Evolutionary conservation across 2,329 filamentous ascomycete species (phyloP).

Genomic region (Annulohypoxylon truncatum): DNA sequence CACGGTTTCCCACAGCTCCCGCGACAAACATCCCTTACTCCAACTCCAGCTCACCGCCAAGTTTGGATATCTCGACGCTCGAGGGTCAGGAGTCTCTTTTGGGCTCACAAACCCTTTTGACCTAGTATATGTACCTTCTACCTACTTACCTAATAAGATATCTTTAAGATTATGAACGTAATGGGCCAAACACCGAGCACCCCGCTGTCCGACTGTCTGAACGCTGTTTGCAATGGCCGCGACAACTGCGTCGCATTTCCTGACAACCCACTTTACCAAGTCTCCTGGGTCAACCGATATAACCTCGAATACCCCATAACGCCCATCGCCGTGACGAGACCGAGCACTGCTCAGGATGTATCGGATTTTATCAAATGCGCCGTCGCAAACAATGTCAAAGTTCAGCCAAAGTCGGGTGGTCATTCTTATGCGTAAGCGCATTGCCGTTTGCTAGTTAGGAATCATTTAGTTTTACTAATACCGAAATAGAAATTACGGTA

Average conservation of each 20-base stretch:
- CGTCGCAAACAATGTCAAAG: conserved; percentile 59
- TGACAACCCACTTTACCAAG: conserved; percentile 57
- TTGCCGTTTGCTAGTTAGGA: background rate
- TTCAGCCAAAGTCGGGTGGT: conserved; percentile 72
- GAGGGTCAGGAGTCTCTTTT: background rate
- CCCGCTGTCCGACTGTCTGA: conserved; percentile 59
- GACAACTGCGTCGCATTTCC: conserved; percentile 61
- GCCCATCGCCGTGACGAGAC: conserved; percentile 68
- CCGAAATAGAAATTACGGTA: conserved; percentile 50
- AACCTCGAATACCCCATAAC: conserved; percentile 63
- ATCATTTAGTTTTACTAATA: conserved; percentile 26
- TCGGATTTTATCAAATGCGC: conserved; percentile 69
- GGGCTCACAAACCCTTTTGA: conserved; percentile 4
- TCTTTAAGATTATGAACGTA: conserved; percentile 18
- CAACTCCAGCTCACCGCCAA: background rate
- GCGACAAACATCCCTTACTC: conserved; percentile 3
- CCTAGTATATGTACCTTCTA: conserved; percentile 14
- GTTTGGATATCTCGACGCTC: conserved; percentile 3
- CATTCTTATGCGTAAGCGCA: conserved; percentile 70
- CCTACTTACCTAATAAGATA: conserved; percentile 1
- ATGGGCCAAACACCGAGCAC: conserved; percentile 60
- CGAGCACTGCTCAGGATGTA: conserved; percentile 64
- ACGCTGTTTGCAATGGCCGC: conserved; percentile 59
- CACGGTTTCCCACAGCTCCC: conserved; percentile 16
- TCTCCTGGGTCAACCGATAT: conserved; percentile 63